phyloP scores from a whole-genome alignment of 2,329 filamentous ascomycete genomes.

The Amauroascus niger region DNA sequence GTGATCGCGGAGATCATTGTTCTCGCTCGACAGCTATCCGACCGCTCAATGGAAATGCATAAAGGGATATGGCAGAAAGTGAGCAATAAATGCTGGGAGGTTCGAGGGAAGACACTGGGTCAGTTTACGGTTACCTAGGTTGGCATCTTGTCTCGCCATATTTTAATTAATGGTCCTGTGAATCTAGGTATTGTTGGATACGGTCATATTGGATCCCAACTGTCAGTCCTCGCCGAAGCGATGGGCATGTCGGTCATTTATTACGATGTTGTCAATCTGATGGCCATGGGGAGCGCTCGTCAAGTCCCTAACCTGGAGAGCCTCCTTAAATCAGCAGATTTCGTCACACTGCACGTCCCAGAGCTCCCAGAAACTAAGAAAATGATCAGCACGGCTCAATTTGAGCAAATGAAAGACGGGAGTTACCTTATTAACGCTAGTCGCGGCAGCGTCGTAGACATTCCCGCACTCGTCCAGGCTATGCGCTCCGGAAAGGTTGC shows the following conservation, averaged over 20 bases:
- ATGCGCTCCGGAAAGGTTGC: slow-evolving; percentile 79
- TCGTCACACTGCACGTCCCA: slow-evolving; percentile 89
- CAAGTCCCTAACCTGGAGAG: slow-evolving; percentile 71
- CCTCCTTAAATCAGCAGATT: slow-evolving; percentile 73
- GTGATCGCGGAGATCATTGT: slow-evolving; percentile 90
- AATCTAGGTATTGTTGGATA: slow-evolving; percentile 76
- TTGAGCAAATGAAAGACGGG: slow-evolving; percentile 83
- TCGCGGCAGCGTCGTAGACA: slow-evolving; percentile 87
- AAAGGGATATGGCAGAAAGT: slow-evolving; percentile 96
- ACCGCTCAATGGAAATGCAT: slow-evolving; percentile 91
- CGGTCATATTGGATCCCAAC: slow-evolving; percentile 90
- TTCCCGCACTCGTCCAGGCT: slow-evolving; percentile 78
- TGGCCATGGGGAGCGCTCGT: slow-evolving; percentile 79
- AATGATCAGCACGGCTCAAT: slow-evolving; percentile 71
- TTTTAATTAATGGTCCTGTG: background rate
- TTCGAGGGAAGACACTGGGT: slow-evolving; percentile 92
- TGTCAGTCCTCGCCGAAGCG: slow-evolving; percentile 88
- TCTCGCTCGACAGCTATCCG: slow-evolving; percentile 82
- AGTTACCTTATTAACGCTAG: slow-evolving; percentile 95
- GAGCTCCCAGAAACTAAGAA: slow-evolving; percentile 87
- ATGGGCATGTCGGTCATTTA: slow-evolving; percentile 99
- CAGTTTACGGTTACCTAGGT: slow-evolving; percentile 21
- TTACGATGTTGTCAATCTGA: slow-evolving; percentile 88
- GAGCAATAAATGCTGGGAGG: slow-evolving; percentile 93
- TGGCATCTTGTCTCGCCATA: background rate